A percentile compares a stretch with the other conserved stretches of the same genome.
Conservation (phyloP, 148 eudicot species). For the Beta vulgaris region DNA sequence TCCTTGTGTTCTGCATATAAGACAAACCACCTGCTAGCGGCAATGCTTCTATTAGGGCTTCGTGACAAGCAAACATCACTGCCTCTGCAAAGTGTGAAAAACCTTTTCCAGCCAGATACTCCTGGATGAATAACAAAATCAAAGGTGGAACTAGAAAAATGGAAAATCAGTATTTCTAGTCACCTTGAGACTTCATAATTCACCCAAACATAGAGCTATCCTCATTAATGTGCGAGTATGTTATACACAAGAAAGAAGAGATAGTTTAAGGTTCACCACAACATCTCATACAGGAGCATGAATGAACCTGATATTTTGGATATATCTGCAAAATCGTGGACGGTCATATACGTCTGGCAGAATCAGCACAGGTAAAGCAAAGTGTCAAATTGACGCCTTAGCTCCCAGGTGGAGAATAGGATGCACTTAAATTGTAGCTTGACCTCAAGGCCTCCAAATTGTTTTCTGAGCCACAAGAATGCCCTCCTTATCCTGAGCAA, state of each 20-base stretch:
- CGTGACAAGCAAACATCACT: background rate
- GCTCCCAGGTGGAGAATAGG: too few species aligned
- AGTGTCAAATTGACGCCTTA: background rate
- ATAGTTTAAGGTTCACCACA: background rate
- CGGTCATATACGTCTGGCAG: background rate
- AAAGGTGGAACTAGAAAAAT: background rate
- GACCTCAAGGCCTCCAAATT: conserved; percentile 70
- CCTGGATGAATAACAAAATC: background rate
- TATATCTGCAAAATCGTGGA: background rate
- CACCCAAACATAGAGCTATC: background rate
- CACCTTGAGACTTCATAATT: background rate
- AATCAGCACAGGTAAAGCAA: background rate
- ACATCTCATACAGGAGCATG: background rate
- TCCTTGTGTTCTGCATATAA: background rate
- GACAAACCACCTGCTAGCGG: background rate
- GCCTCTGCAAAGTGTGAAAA: background rate
- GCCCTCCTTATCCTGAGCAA: conserved; percentile 75
- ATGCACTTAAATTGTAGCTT: too few species aligned
- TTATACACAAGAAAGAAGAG: background rate
- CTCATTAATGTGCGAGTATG: background rate
- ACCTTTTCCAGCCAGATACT: background rate
- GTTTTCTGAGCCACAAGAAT: conserved; percentile 80
- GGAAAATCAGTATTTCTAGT: background rate
- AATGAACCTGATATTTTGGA: background rate
- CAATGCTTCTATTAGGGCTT: background rate